Evolutionary conservation across 176 grass and related monocot genomes (phyloP), one percentile per base, ranked within the genome.

Genomic region (Echinochloa phyllopogon): DNA sequence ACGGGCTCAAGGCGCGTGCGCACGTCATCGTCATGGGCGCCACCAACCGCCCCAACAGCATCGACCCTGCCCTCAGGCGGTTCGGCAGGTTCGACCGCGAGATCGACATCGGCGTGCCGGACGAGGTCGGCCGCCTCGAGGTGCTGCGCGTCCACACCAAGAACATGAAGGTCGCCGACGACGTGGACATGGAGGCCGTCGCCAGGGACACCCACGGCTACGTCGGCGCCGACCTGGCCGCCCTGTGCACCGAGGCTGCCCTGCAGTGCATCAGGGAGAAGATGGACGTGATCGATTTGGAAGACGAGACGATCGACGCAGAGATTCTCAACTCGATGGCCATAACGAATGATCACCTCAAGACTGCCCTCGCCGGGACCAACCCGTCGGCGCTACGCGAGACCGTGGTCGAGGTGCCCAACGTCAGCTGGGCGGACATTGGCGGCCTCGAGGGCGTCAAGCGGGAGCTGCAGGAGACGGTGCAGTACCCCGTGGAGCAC

Each of bases 241-340:
- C 82, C 7, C 78, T 94, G 2, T 94, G 92, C 76, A 84, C 86
- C 24, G 92, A 91, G 90, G 88, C 92, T 3, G 88, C 83, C 4
- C 55, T 94, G 11, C 92, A 91, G 38, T 91, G 92, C 79, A 94
- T 94, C 50, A 47, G 92, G 7, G 88, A 94, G 79, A 94, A 94
- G 77, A 94, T 91, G 88, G 86, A 91, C 60, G 68, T 94, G 5
- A 93, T 93, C 15, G 91, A 93, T 41, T 50, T 90, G 4, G 91
- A 93, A 50, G 88, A 88, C 20, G 88, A 94, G 39, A 71, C 85
- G 0, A 91, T 91, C 50, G 83, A 94, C 57, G 86, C 74, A 0
- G 88, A 91, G 79, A 88, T 94, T 17, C 79, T 94, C 13, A 91
- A 91, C 52, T 87, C 89, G 20, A 84, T 91, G 88, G 83, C 79